phyloP scores from a whole-genome alignment of 2,329 filamentous ascomycete species.

The Aspergillus niger region DNA sequence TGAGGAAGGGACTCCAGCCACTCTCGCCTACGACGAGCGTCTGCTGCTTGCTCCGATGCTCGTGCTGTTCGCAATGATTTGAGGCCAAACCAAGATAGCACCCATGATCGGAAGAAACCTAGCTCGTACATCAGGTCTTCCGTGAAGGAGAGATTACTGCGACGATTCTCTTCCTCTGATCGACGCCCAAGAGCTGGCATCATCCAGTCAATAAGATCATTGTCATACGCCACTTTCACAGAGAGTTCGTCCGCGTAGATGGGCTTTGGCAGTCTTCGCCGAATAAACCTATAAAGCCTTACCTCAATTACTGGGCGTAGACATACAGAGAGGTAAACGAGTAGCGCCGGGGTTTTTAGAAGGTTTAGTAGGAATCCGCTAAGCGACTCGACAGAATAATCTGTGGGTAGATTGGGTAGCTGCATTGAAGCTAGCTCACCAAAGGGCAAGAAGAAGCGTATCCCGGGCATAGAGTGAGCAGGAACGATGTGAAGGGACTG shows the following conservation, averaged over 20 bases:
- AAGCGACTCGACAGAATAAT: constrained; percentile 32
- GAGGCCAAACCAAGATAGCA: constrained; percentile 35
- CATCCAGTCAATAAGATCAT: constrained; percentile 48
- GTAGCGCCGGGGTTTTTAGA: constrained; percentile 38
- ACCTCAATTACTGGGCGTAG: constrained; percentile 42
- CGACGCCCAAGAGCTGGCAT: constrained; percentile 43
- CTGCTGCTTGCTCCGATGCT: constrained; percentile 18
- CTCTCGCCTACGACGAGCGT: constrained; percentile 23
- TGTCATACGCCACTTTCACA: constrained; percentile 45
- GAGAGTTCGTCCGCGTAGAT: constrained; percentile 44
- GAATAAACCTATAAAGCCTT: constrained; percentile 43
- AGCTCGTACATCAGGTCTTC: constrained; percentile 44
- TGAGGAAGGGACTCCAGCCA: constrained; percentile 32
- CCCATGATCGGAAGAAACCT: constrained; percentile 32
- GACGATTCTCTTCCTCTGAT: constrained; percentile 43
- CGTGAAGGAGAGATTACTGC: constrained; percentile 37
- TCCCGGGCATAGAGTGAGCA: constrained; percentile 33
- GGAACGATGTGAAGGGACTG: constrained; percentile 46
- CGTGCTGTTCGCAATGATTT: constrained; percentile 19
- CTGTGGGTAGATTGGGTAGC: constrained; percentile 31
- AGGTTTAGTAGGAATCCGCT: constrained; percentile 29
- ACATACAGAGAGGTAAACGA: constrained; percentile 40
- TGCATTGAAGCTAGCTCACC: constrained; percentile 37
- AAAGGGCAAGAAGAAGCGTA: constrained; percentile 41
- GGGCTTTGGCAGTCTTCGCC: constrained; percentile 46